Base-by-base conservation (phyloP, 108 stramenopile species). In the Aurantiochytrium sp. region DNA sequence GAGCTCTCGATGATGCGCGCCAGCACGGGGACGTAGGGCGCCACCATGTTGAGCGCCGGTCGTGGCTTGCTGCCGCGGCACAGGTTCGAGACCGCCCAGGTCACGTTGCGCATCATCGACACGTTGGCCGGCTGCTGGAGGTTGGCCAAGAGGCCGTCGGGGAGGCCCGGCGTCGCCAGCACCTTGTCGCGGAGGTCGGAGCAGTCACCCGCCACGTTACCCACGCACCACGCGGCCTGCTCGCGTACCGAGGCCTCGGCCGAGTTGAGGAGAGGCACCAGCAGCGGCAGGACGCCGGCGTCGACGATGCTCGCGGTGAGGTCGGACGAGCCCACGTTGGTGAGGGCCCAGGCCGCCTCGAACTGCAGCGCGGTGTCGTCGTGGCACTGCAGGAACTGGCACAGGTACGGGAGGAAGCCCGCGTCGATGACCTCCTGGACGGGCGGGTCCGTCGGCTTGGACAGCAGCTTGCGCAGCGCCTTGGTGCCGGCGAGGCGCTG, bases 341-440 rank as follows among this genome's bases (percentile, higher is more conserved):
- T 98, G 34, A 98, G 90, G 15, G 96, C 96, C 97, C 97, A 98
- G 12, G 96, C 94, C 10, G 97, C 93, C 93, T 98, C 97, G 73
- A 98, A 98, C 85, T 95, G 93, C 52, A 97, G 89, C 3, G 91
- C 90, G 19, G 92, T 86, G 86, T 92, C 90, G 50, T 86, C 68
- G 32, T 89, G 86, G 15, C 90, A 81, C 39, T 85, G 36, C 37
- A 98, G 86, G 87, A 94, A 94, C 45, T 90, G 87, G 37, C 96
- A 94, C 37, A 98, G 85, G 31, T 88, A 65, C 36, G 95, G 95
- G 55, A 98, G 69, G 10, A 93, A 91, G 5, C 95, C 96, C 65
- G 92, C 86, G 22, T 92, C 87, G 17, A 98, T 85, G 4, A 97
- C 93, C 55, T 93, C 92, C 48, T 94, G 53, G 5, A 97, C 96